phyloP scores from a whole-genome alignment of 2,329 filamentous ascomycete species.

The Drechslera avenae region DNA sequence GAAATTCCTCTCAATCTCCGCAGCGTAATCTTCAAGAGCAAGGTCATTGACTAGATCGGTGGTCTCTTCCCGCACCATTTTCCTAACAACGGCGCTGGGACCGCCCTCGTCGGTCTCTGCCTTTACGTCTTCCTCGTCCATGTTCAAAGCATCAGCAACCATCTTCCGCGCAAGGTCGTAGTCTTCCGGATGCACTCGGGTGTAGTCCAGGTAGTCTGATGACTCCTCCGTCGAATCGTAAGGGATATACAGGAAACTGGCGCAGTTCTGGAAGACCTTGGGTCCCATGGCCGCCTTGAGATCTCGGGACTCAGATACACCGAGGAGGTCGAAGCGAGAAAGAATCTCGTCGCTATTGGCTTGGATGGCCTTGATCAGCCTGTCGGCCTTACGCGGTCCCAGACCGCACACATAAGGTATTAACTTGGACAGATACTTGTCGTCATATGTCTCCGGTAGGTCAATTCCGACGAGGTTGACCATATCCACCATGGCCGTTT shows the following conservation, averaged over 20 bases:
- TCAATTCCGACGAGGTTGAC: constrained; percentile 96
- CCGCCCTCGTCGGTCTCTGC: constrained; percentile 91
- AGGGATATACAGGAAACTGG: constrained; percentile 89
- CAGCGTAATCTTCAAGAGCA: constrained; percentile 94
- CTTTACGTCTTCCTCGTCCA: constrained; percentile 98
- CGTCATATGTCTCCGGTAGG: constrained; percentile 86
- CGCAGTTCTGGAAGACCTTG: constrained; percentile 94
- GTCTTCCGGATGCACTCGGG: constrained; percentile 95
- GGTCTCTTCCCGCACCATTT: constrained; percentile 91
- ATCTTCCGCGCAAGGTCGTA: constrained; percentile 98
- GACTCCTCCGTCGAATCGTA: constrained; percentile 82
- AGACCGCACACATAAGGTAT: constrained; percentile 90
- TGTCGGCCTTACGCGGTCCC: constrained; percentile 86
- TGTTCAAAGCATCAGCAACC: constrained; percentile 92
- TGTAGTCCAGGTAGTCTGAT: constrained; percentile 94
- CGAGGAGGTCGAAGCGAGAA: constrained; percentile 84
- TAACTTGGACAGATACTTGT: constrained; percentile 82
- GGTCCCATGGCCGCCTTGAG: constrained; percentile 67
- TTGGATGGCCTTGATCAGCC: constrained; percentile 87
- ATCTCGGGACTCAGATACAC: constrained; percentile 69
- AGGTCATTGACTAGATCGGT: constrained; percentile 96
- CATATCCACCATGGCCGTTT: constrained; percentile 98
- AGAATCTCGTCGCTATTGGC: constrained; percentile 85
- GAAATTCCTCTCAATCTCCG: constrained; percentile 91
- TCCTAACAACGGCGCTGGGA: constrained; percentile 85